phyloP scores from a whole-genome alignment of 345 rosid genomes.

The Heritiera fomes region DNA sequence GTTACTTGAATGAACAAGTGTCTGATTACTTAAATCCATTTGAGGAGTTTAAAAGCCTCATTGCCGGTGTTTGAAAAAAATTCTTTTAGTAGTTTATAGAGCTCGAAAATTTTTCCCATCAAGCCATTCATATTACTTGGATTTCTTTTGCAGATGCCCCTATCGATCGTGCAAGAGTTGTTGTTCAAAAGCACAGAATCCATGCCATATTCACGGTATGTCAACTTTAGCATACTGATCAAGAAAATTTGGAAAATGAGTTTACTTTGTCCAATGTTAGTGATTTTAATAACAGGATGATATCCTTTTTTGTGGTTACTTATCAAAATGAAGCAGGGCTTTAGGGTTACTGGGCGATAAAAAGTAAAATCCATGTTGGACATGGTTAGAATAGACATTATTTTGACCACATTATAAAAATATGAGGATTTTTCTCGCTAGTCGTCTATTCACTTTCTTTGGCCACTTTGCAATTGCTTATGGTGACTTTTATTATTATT shows the following conservation, averaged over 20 bases:
- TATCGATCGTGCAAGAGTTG: slow-evolving; percentile 95
- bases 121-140: slow-evolving; percentile 18
- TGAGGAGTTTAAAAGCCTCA: neutral
- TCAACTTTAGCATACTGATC: neutral
- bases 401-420: neutral
- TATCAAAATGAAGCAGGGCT: neutral
- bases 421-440: neutral
- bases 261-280: neutral
- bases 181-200: slow-evolving; percentile 92
- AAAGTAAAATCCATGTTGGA: slow-evolving; percentile 4
- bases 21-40: neutral
- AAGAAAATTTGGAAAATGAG: neutral
- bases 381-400: neutral
- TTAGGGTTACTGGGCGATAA: neutral
- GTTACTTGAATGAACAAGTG: neutral
- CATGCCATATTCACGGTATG: slow-evolving; percentile 93
- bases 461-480: neutral
- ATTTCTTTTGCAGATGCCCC: slow-evolving; percentile 71
- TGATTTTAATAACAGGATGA: neutral
- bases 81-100: neutral
- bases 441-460: neutral
- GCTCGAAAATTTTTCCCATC: slow-evolving; percentile 7
- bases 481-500: neutral
- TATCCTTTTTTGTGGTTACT: neutral
- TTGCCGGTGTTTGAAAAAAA: neutral